Base-by-base conservation (phyloP, 2,329 filamentous ascomycete genomes). In the Hymenoscyphus linearis region DNA sequence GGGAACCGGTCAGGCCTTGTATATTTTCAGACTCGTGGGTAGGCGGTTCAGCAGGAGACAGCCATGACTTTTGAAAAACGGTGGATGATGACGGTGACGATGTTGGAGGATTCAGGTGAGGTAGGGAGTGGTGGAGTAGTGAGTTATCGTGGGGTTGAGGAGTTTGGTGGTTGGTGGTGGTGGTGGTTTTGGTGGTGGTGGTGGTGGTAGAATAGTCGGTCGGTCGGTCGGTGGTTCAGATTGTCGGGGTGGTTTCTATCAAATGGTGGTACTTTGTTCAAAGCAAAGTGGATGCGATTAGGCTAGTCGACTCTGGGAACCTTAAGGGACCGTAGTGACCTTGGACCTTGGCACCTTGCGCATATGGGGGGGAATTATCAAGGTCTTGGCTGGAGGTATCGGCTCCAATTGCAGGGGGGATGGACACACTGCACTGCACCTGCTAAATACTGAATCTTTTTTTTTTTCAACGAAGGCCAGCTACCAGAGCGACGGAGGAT, bases 1-100 rank as follows among this genome's bases (percentile, higher is more conserved):
- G n/a, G 40, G 55, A 34, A 52, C 44, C 18, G 44, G 44, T 25
- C 86, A 50, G 44, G 44, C 10, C 44, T 50, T 50, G 44, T 50
- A 50, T 22, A 53, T n/a, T 16, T 34, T 34, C n/a, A 53, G 52
- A 31, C 25, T 31, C 25, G 25, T 31, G 26, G 27, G 22, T n/a
- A 16, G 10, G 52, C 52, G 26, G 26, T 27, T 59, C 50, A 64
- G 55, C 59, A 55, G 55, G 36, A 36, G 56, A 56, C 22, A 31
- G 60, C 54, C 55, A 61, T 59, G 53, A 55, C 22, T 5, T 2
- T 37, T 16, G 53, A 55, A 36, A 9, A 22, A 22, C 2, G 53
- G 18, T 55, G 31, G 53, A 37, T 31, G 31, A 25, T 13, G 53
- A 36, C 55, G 50, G 54, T 40, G 18, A 44, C 53, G 47, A 36